Evolutionary conservation across 495 filamentous ascomycete genomes (phyloP).

Genomic region (Aeminium ludgeri): DNA sequence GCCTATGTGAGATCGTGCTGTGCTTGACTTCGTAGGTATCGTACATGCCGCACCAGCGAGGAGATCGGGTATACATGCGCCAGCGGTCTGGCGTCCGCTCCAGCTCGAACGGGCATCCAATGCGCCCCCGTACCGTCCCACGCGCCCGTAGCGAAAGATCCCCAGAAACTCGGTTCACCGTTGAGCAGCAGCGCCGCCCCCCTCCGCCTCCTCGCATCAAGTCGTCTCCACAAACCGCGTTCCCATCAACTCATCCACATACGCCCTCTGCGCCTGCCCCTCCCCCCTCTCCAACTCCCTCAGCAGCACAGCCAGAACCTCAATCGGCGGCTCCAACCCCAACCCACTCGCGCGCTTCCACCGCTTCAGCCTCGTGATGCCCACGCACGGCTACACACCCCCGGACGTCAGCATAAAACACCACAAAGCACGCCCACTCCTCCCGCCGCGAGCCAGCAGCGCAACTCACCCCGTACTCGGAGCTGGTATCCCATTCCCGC

Average conservation of each 20-base stretch:
- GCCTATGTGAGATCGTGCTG: slow-evolving; percentile 51
- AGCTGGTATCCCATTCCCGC: slow-evolving; percentile 73
- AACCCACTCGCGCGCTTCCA: slow-evolving; percentile 75
- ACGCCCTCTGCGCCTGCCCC: slow-evolving; percentile 39
- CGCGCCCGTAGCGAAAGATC: too few relatives aligned
- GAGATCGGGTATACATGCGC: too few relatives aligned
- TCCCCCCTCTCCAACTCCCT: slow-evolving; percentile 46
- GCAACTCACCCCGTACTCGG: slow-evolving; percentile 69
- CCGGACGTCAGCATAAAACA: not conserved
- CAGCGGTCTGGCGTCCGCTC: too few relatives aligned
- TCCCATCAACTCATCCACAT: slow-evolving; percentile 67
- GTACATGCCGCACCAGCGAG: too few relatives aligned
- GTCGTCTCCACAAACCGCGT: slow-evolving; percentile 14
- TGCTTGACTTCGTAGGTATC: too few relatives aligned
- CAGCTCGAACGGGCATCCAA: too few relatives aligned
- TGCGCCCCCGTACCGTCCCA: not conserved
- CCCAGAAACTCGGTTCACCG: too few relatives aligned
- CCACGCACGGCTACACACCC: slow-evolving; percentile 60
- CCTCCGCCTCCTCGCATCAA: not conserved
- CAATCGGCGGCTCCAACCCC: slow-evolving; percentile 68
- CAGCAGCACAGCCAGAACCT: slow-evolving; percentile 75
- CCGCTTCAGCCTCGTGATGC: slow-evolving; percentile 61
- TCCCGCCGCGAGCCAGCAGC: not conserved
- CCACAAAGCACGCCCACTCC: not conserved
- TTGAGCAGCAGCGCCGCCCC: too few relatives aligned